Conservation (phyloP, 2,329 filamentous ascomycete species). For the Conoideocrella luteorostrata region DNA sequence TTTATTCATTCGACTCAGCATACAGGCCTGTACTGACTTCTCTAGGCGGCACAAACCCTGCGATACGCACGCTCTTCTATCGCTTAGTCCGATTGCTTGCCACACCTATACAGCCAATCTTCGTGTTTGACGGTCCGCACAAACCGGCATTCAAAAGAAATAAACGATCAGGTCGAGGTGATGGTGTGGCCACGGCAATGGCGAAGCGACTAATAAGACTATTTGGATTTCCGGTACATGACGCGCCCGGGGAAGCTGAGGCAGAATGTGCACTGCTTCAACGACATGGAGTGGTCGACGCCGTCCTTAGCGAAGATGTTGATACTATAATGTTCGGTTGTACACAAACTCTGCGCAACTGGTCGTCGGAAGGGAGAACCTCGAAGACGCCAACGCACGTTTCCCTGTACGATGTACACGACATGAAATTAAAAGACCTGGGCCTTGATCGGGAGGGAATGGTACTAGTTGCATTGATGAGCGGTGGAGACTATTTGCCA, state of each 20-base stretch:
- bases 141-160: slow-evolving; percentile 86
- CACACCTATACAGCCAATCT: slow-evolving; percentile 76
- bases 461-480: slow-evolving; percentile 91
- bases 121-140: slow-evolving; percentile 83
- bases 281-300: slow-evolving; percentile 75
- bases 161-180: slow-evolving; percentile 61
- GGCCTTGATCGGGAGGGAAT: slow-evolving; percentile 80
- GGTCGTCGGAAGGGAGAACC: slow-evolving; percentile 65
- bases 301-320: slow-evolving; percentile 91
- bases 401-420: slow-evolving; percentile 64
- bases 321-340: slow-evolving; percentile 98
- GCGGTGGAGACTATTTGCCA: slow-evolving; percentile 88
- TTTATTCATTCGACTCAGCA: too few relatives aligned
- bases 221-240: slow-evolving; percentile 78
- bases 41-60: slow-evolving; percentile 76
- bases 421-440: slow-evolving; percentile 40
- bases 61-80: slow-evolving; percentile 87
- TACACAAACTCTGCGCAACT: slow-evolving; percentile 69
- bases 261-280: slow-evolving; percentile 91
- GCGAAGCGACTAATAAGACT: slow-evolving; percentile 78
- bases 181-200: slow-evolving; percentile 62
- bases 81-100: slow-evolving; percentile 71
- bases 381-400: slow-evolving; percentile 75
- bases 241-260: slow-evolving; percentile 91
- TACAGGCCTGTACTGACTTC: too few relatives aligned